Percentiles rank a stretch among this genome's conserved stretches.
Conservation (phyloP, 169 alveolate species). For the Plasmodium fragile region DNA sequence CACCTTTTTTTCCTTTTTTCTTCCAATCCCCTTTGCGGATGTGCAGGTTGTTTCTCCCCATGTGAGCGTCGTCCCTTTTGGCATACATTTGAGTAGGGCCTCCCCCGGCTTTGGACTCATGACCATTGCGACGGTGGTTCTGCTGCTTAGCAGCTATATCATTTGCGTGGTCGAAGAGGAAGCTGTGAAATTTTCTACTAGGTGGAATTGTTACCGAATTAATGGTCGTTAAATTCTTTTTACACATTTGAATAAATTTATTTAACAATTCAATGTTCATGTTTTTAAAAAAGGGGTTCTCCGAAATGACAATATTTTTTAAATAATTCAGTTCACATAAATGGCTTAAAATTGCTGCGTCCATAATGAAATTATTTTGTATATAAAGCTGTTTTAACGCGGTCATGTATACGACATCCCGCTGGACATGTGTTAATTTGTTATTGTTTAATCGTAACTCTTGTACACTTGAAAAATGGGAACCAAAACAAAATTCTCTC, state of each 20-base stretch:
- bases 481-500: slow-evolving; percentile 74
- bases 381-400: slow-evolving; percentile 39
- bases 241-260: slow-evolving; percentile 27
- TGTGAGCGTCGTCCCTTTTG: slow-evolving; percentile 3
- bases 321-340: slow-evolving; percentile 41
- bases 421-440: slow-evolving; percentile 33
- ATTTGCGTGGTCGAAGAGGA: slow-evolving; percentile 21
- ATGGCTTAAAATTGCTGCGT: slow-evolving; percentile 13
- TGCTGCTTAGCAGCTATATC: not conserved
- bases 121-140: not conserved
- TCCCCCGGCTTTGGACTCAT: not conserved
- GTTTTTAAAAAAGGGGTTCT: slow-evolving; percentile 67
- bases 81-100: not conserved
- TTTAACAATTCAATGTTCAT: slow-evolving; percentile 32
- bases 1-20: not conserved
- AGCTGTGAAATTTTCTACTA: slow-evolving; percentile 18
- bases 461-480: slow-evolving; percentile 39
- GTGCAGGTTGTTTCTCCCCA: slow-evolving; percentile 5
- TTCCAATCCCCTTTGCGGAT: not conserved
- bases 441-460: slow-evolving; percentile 61
- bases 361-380: slow-evolving; percentile 54
- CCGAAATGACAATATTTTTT: slow-evolving; percentile 58
- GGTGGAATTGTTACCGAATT: slow-evolving; percentile 45
- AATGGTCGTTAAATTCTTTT: slow-evolving; percentile 26
- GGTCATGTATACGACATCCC: slow-evolving; percentile 65